Base-by-base conservation (phyloP, 768 basidiomycete species). In the Amanita rimosa region DNA sequence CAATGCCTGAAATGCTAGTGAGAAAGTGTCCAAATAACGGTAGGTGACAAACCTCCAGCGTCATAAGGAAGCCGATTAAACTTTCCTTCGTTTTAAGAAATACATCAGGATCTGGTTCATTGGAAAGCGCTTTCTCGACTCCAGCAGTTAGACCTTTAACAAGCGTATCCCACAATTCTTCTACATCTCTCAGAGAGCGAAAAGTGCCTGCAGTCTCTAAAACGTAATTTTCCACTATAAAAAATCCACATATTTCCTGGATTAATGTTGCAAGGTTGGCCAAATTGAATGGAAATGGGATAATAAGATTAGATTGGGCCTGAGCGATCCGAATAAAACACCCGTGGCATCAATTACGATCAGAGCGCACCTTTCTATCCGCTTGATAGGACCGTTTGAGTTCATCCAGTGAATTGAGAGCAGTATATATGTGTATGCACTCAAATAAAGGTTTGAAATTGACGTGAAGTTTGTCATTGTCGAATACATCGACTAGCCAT, bases 281-380 rank as follows among this genome's bases (percentile, higher is more conserved):
- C 29, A 91, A 57, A 26, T 80, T 76, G 17, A 90, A 69, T 0
- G 83, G 83, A 22, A 70, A 70, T 1, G 88, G 92, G 24, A 99
- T 77, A 61, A 98, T 96, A 7, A 99, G 78, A 54, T 88, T 87
- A 2, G 96, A 95, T 86, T 99, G 96, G 0, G 93, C 91, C 95
- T 96, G 55, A 41, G 27, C 26, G 16, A 38, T 17, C 45, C 61
- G 31, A 17, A 40, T 31, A 27, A 33, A 53, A 50, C 21, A 33
- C 22, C n/a, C 17, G 16, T 34, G 9, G 39, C 16, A 26, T 38
- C 10, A 17, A 40, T 17, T 14, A 40, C 14, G 9, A 17, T 5
- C 40, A 10, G 31, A 31, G 49, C 63, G 33, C 58, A 83, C 92
- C 73, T 95, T 92, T 59, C 96, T 79, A 64, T 99, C 96, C n/a